These are phyloP conservation scores for Nicotiana otophora DNA, from an alignment of 257 asterid species.

Conservation along the genomic window DNA sequence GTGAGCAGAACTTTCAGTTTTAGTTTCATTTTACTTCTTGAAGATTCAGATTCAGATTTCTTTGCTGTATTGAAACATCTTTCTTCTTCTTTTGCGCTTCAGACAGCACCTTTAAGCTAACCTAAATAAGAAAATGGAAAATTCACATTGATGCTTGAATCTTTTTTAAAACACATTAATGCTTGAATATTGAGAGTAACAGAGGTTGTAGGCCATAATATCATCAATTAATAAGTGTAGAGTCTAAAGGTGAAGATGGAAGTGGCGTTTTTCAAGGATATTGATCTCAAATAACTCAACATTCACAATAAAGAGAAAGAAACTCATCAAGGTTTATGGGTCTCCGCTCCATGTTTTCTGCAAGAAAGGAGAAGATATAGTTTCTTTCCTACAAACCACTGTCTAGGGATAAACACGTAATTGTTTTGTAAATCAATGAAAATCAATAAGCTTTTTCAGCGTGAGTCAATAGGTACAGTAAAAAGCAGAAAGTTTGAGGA, in stretches of 20 bases:
- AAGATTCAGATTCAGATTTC: not conserved
- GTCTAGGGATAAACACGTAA: not conserved
- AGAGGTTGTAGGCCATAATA: not conserved
- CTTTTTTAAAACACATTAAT: not conserved
- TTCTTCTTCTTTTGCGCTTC: not conserved
- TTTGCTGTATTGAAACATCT: not conserved
- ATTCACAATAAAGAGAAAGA: not conserved
- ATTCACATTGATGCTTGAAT: not conserved
- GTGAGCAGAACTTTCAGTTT: not conserved
- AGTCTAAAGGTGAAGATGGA: not conserved
- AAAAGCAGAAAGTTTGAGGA: not conserved
- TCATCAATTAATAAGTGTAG: not conserved
- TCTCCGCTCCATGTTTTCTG: not conserved
- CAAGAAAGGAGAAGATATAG: not conserved
- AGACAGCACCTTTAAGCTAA: not conserved
- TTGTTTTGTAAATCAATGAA: not conserved
- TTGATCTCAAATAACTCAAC: not conserved
- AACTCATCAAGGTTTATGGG: not conserved
- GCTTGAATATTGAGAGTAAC: not conserved
- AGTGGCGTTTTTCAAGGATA: not conserved
- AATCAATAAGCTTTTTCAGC: not conserved
- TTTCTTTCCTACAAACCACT: not conserved
- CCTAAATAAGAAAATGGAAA: not conserved
- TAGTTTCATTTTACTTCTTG: not conserved
- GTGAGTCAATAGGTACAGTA: not conserved